Base-by-base conservation (phyloP, 495 filamentous ascomycete genomes). In the Astrothelium subdiscretum region DNA sequence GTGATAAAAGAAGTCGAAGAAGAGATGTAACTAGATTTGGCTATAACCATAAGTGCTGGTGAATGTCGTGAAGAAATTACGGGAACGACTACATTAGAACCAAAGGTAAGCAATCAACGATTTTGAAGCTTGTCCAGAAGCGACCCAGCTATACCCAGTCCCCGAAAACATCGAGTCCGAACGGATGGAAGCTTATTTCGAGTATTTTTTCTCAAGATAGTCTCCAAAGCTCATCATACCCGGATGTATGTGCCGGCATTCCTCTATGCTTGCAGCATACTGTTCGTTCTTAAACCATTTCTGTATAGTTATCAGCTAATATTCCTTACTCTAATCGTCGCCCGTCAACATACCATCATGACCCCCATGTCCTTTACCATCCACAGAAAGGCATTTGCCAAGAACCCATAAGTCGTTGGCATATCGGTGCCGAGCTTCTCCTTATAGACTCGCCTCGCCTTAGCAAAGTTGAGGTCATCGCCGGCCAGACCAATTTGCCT, bases 211-310 rank as follows among this genome's bases (percentile, higher is more conserved):
- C 76, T 77, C 77, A 66, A 89, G 63, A 83, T 85, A 89, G 6
- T 67, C 72, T 66, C 77, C 80, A 69, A 88, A 83, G 42, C 79
- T 72, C 74, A 83, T 80, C 67, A 87, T 48, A 0, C 68, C 71
- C 13, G 80, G 80, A 67, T 86, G 66, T 61, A 78, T 69, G 59
- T 67, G 73, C 73, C 69, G 81, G 68, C 83, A 63, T 57, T 71
- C 78, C 59, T 60, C 60, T 35, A 91, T 80, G 75, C 89, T 79
- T 11, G 77, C 83, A 0, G 75, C 77, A 65, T 80, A 89, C 0
- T 85, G 86, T 54, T 80, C 75, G 48, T 80, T 77, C 66, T 80
- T 73, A 61, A 90, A 88, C 77, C 79, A 90, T 35, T 68, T 67
- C 35, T 38, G 15, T 38, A 15, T 15, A 15, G 15, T 15, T 15